These are phyloP conservation scores for Suillus variegatus DNA, from an alignment of 768 basidiomycete species.

Conservation along the genomic window DNA sequence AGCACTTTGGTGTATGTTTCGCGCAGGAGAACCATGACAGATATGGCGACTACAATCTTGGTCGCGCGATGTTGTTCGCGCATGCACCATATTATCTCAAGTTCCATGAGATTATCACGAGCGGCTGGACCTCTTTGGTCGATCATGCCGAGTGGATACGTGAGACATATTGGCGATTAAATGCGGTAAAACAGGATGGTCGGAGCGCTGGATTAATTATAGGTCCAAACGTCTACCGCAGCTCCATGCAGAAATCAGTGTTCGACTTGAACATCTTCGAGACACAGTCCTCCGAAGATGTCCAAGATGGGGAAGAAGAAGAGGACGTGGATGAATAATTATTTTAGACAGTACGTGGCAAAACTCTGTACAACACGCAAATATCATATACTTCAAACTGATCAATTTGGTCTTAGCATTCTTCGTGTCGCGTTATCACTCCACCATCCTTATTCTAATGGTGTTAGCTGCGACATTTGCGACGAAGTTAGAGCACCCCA, in stretches of 20 bases:
- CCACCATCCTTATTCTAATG: not conserved
- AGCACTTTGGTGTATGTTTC: not conserved
- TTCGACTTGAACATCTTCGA: not conserved
- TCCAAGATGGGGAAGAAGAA: not conserved
- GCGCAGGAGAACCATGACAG: constrained; percentile 1
- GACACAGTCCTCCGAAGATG: not conserved
- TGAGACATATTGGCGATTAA: constrained; percentile 1
- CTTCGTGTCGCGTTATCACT: not conserved
- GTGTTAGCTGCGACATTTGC: not conserved
- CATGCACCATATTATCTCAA: constrained; percentile 5
- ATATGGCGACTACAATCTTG: not conserved
- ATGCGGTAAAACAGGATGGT: not conserved
- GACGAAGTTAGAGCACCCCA: not conserved
- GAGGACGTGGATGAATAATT: not conserved
- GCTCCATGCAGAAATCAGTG: not conserved
- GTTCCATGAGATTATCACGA: not conserved
- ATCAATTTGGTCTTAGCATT: not conserved
- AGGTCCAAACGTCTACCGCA: not conserved
- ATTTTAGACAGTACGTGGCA: not conserved
- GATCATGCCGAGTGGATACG: constrained; percentile 4
- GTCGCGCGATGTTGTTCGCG: not conserved
- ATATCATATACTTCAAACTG: not conserved
- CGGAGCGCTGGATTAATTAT: not conserved
- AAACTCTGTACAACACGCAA: not conserved
- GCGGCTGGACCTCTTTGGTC: not conserved